Percentiles rank a stretch among this genome's conserved stretches.
Conservation (phyloP, 2,329 filamentous ascomycete species). For the Cladophialophora carrionii region DNA sequence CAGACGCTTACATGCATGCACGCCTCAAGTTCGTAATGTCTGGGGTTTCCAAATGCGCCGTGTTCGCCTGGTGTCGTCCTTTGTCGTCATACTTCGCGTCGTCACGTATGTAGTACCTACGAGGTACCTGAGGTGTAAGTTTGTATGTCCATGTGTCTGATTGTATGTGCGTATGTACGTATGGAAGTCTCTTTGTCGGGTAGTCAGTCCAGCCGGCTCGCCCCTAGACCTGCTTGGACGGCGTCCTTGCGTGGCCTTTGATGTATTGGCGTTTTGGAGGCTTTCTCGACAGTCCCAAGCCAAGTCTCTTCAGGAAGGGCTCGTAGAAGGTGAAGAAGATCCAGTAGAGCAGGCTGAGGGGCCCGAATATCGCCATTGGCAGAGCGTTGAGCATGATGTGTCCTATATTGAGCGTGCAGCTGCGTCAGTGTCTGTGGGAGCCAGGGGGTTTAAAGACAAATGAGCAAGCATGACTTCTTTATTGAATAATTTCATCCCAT, state of each 20-base stretch:
- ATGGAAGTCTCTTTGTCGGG: not conserved
- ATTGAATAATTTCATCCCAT: not conserved
- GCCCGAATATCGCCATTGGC: constrained; percentile 12
- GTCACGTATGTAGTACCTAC: no score
- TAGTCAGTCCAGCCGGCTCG: not conserved
- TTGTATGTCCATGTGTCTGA: no score
- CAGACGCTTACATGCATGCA: no score
- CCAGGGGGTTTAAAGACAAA: no score
- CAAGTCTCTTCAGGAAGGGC: not conserved
- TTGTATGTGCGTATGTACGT: not conserved
- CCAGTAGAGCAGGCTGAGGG: constrained; percentile 16
- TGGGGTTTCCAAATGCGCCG: no score
- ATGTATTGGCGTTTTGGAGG: not conserved
- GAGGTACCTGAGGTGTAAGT: no score
- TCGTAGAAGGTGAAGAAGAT: constrained; percentile 7
- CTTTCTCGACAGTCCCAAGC: not conserved
- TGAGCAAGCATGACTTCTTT: not conserved
- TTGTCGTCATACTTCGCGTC: no score
- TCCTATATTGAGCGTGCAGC: not conserved
- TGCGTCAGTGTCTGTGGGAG: not conserved
- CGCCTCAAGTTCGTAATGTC: no score
- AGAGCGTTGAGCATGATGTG: constrained; percentile 17
- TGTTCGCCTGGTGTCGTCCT: no score
- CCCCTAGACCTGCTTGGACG: constrained; percentile 1
- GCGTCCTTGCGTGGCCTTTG: not conserved